Base-by-base conservation (phyloP, 805 yeast genomes). In the Sugiyamaella americana region DNA sequence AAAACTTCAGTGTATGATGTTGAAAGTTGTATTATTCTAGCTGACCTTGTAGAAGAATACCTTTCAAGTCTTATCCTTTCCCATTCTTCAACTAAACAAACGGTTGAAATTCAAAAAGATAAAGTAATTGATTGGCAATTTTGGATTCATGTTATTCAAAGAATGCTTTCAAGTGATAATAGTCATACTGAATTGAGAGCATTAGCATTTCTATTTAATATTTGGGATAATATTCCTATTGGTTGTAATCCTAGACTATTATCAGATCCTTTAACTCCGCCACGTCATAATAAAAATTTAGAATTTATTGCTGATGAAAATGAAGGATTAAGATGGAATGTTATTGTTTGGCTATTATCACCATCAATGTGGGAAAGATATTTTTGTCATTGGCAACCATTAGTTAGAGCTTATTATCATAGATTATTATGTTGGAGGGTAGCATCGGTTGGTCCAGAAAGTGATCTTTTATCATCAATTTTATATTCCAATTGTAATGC, bases 301-400 rank as follows among this genome's bases (percentile, higher is more conserved):
- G 24, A 20, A 10, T 45, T 43, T 20, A 44, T 47, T 21, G 26
- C 36, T 13, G 49, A 52, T n/a, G 40, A 44, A 10, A 35, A 40
- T 29, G 71, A 69, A 48, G 66, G 79, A 37, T 58, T 74, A 41
- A 70, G 79, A 49, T 67, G 70, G 56, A 75, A 75, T 54, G 63
- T 80, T 44, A 66, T 78, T 3, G 17, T 17, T 35, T 83, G 83
- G 80, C 59, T 85, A 29, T 63, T 82, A 5, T 70, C 76, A 2
- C 59, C 67, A 3, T 54, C 58, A 1, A 65, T 68, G 29, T 85
- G 89, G 82, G 63, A 63, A 29, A 66, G 70, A 41, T 76, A 75
- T 50, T 79, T 87, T 57, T 74, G 80, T 34, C 94, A 87, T 63
- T 87, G 94, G 87, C 76, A 80, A 57, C 88, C 95, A 2, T 62